Base-by-base conservation (phyloP, 208 protist species). In the Trypanosoma rangeli region DNA sequence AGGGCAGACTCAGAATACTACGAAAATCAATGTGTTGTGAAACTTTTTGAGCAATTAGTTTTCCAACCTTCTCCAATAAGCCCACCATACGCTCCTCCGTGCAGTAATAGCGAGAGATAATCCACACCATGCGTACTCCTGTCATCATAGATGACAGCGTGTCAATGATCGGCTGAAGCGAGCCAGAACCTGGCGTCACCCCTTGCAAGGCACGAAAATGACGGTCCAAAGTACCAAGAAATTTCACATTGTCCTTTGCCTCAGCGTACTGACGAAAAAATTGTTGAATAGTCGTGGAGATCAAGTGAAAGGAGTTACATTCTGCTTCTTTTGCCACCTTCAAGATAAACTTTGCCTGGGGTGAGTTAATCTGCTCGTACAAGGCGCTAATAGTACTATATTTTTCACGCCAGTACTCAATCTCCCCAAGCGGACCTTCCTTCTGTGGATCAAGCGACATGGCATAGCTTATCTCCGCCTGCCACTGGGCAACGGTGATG, bases 211-310 rank as follows among this genome's bases (percentile, higher is more conserved):
- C 98, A 66, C 98, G 98, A 77, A 99, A 99, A 79, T 99, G 98
- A 18, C 98, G 87, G 82, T 99, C 98, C 10, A 99, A 86, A 0
- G 98, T 99, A 63, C 89, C 83, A 53, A 99, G 90, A 80, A 99
- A 99, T 75, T 99, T 99, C 20, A 99, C 98, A 82, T 99, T 99
- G 80, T 99, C 98, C 80, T 99, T 99, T 16, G 98, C 97, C 84
- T 99, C 97, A 5, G 95, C 79, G 80, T 99, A 98, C 64, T 94
- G 80, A 70, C 98, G 98, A 50, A 87, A 93, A 68, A 99, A 96
- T 77, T 98, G 94, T 75, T 83, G 81, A 39, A 98, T 85, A 33
- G 90, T 97, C 26, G 88, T 91, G 56, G 97, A 82, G 68, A 99
- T 99, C 55, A 91, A 86, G 52, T 82, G 82, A 16, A 77, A 92